phyloP scores from a whole-genome alignment of 1,139 yeast species.

The Barnettozyma hawaiiensis region DNA sequence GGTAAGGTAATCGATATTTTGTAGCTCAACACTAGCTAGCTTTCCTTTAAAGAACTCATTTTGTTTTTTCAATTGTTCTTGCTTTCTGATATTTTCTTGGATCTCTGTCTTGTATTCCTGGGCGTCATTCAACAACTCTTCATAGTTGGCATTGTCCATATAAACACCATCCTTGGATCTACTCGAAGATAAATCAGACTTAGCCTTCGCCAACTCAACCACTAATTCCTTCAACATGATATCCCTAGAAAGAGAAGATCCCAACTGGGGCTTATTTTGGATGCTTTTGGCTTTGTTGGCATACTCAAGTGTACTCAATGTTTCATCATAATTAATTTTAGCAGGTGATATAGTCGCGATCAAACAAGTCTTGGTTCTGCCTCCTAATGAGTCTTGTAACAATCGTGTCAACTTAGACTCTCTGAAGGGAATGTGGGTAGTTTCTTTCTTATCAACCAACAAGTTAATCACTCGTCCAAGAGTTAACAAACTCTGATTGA shows the following conservation, averaged over 20 bases:
- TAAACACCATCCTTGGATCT: slow-evolving; percentile 58
- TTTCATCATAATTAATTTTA: slow-evolving; percentile 53
- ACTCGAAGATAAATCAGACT: slow-evolving; percentile 54
- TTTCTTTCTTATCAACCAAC: slow-evolving; percentile 39
- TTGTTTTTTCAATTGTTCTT: slow-evolving; percentile 33
- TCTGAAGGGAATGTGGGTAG: slow-evolving; percentile 54
- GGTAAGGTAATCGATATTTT: slow-evolving; percentile 28
- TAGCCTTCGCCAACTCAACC: slow-evolving; percentile 48
- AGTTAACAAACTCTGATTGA: slow-evolving; percentile 59
- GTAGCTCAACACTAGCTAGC: slow-evolving; percentile 23
- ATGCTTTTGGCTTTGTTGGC: slow-evolving; percentile 63
- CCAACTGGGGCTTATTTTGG: slow-evolving; percentile 54
- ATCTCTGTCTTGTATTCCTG: slow-evolving; percentile 42
- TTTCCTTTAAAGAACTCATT: slow-evolving; percentile 29
- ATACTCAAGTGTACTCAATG: slow-evolving; percentile 58
- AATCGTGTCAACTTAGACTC: slow-evolving; percentile 61
- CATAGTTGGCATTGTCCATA: slow-evolving; percentile 54
- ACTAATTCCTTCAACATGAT: slow-evolving; percentile 52
- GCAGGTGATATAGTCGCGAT: slow-evolving; percentile 69
- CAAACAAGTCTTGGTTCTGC: slow-evolving; percentile 58
- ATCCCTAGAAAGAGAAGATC: slow-evolving; percentile 42
- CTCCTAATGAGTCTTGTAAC: slow-evolving; percentile 62
- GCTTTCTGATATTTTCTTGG: slow-evolving; percentile 35
- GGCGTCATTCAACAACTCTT: slow-evolving; percentile 40
- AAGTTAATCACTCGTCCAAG: slow-evolving; percentile 61